Base-by-base conservation (phyloP, 2,329 filamentous ascomycete genomes). In the Phaeosphaeria sp. region DNA sequence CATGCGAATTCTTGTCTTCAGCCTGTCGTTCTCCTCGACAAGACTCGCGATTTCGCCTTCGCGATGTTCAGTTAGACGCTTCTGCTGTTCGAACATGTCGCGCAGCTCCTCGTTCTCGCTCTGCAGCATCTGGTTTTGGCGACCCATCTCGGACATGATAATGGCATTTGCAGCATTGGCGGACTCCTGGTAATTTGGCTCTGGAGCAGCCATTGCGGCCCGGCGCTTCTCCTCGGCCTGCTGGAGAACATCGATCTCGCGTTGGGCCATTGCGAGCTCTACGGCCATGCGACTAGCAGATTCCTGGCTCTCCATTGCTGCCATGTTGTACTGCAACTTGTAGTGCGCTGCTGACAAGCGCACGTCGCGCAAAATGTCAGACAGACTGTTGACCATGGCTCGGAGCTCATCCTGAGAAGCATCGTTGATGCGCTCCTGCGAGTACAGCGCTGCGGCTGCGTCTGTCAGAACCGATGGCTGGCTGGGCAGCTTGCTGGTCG, bases 261-360 rank as follows among this genome's bases (percentile, higher is more conserved):
- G 86, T 61, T 92, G 87, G n/a, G 90, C 90, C 86, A 97, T 93
- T 64, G 95, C 91, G 68, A 96, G 91, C 77, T 97, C 94, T 5
- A 97, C 93, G 36, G 89, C 90, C 65, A 94, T 92, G 24, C 93
- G 88, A 77, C 96, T 93, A 9, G 92, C 87, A 27, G 93, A 90
- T 66, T 96, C 92, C 49, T 90, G 88, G 53, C 91, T 93, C 71
- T 96, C 92, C 64, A 97, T 88, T 51, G 87, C 88, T 25, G 96
- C 84, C 71, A 97, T 85, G 67, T 90, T 93, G 73, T 93, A 91
- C 75, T 97, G 94, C 53, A 98, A 82, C 78, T 95, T 96, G 80
- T 95, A 90, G 75, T 97, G 93, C 30, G 93, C 91, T 17, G 91
- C 89, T 57, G 93, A 91, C 81, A 93, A 93, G 71, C 95, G 91